A percentile compares a stretch with the other conserved stretches of the same genome.
These are phyloP conservation scores for Podila verticillata DNA, from an alignment of 192 early-diverging fungal genomes.

Conservation along the genomic window DNA sequence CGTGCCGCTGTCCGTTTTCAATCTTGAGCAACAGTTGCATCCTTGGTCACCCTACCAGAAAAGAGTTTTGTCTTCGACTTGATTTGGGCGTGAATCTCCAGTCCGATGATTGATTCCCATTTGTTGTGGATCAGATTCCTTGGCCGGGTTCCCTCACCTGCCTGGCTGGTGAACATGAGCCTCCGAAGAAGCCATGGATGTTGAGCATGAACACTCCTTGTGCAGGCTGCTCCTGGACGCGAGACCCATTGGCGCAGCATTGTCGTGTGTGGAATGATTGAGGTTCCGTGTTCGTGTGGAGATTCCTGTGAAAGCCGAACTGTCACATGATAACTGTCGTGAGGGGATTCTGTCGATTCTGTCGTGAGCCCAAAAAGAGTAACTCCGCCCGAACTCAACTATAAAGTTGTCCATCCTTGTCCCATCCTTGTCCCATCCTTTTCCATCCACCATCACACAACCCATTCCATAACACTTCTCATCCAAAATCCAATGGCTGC, in stretches of 20 bases:
- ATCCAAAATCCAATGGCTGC: conserved; percentile 17
- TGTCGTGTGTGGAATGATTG: not conserved
- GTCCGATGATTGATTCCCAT: conserved; percentile 83
- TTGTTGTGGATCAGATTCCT: conserved; percentile 20
- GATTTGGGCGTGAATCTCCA: conserved; percentile 93
- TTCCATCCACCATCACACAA: not conserved
- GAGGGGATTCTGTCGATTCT: too few species aligned
- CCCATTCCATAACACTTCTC: not conserved
- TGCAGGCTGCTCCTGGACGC: not conserved
- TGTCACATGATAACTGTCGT: not conserved
- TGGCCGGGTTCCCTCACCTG: not conserved
- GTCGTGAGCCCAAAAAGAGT: too few species aligned
- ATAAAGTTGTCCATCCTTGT: too few species aligned
- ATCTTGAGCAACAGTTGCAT: not conserved
- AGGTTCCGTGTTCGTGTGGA: not conserved
- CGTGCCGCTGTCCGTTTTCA: not conserved
- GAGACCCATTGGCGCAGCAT: not conserved
- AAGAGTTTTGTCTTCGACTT: conserved; percentile 83
- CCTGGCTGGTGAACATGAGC: not conserved
- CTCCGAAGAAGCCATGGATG: not conserved
- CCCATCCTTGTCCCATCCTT: too few species aligned
- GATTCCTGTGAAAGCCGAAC: not conserved
- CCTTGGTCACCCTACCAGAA: conserved; percentile 58
- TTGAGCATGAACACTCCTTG: not conserved
- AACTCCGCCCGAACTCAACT: too few species aligned